These are phyloP conservation scores for Penicillium sp. DNA, from an alignment of 2,329 filamentous ascomycete species.

Conservation along the genomic window DNA sequence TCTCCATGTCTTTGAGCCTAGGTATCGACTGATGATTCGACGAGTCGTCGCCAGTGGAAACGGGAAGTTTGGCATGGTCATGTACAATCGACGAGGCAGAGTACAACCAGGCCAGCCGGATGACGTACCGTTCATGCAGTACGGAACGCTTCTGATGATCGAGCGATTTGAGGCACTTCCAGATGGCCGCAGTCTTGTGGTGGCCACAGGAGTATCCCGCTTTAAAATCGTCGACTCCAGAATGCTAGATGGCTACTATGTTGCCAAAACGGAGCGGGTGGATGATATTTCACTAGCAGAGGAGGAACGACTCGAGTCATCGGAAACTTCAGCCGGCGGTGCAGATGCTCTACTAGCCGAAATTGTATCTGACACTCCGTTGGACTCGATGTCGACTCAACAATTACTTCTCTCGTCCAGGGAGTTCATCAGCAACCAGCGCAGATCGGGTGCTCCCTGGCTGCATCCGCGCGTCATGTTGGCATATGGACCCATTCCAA, in stretches of 20 bases:
- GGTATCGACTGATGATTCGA: constrained; percentile 85
- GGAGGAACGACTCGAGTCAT: constrained; percentile 73
- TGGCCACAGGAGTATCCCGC: constrained; percentile 72
- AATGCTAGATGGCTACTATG: constrained; percentile 71
- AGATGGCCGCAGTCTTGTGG: constrained; percentile 78
- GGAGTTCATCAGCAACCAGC: constrained; percentile 69
- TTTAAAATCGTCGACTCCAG: constrained; percentile 67
- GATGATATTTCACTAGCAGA: constrained; percentile 80
- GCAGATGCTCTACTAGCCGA: constrained; percentile 23
- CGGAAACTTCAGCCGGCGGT: constrained; percentile 54
- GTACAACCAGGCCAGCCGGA: constrained; percentile 55
- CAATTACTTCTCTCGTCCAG: constrained; percentile 65
- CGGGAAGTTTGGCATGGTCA: constrained; percentile 80
- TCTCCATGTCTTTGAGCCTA: constrained; percentile 87
- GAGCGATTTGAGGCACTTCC: constrained; percentile 69
- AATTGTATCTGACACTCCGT: constrained; percentile 26
- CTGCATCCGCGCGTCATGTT: constrained; percentile 68
- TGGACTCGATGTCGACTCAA: constrained; percentile 63
- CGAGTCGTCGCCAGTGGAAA: constrained; percentile 68
- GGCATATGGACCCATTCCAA: constrained; percentile 74
- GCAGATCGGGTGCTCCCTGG: constrained; percentile 69
- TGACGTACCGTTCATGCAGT: constrained; percentile 62
- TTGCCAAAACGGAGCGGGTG: constrained; percentile 72
- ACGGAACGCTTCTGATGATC: constrained; percentile 77
- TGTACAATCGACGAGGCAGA: constrained; percentile 59